A percentile compares a stretch with the other conserved stretches of the same genome.
Conservation (phyloP, 139 green algal genomes). For the Microglena sp. region DNA sequence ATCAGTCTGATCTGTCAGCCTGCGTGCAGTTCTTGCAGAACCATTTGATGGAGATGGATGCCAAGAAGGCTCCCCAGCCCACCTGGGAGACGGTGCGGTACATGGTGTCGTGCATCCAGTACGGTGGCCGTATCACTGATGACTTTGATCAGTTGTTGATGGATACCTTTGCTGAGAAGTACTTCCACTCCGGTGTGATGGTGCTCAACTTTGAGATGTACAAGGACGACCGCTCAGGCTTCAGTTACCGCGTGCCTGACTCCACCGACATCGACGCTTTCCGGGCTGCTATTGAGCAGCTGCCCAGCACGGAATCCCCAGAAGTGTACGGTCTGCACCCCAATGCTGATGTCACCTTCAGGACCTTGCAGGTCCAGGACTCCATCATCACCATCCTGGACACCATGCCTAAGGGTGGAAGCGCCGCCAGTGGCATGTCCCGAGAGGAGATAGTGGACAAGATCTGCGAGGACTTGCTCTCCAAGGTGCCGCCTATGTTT, state of each 20-base stretch:
- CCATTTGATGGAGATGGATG: constrained; percentile 88
- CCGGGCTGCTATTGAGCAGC: constrained; percentile 63
- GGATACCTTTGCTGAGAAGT: constrained; percentile 85
- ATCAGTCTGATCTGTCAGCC: constrained; percentile 76
- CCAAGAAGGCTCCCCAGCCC: constrained; percentile 57
- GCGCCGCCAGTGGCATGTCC: constrained; percentile 43
- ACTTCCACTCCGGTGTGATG: constrained; percentile 36
- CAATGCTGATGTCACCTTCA: constrained; percentile 92
- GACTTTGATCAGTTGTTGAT: constrained; percentile 89
- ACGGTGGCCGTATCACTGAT: constrained; percentile 92
- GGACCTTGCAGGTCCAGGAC: constrained; percentile 72
- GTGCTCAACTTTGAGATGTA: constrained; percentile 47
- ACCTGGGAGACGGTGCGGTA: constrained; percentile 64
- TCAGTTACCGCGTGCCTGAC: constrained; percentile 65
- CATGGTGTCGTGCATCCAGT: constrained; percentile 58
- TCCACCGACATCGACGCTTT: constrained; percentile 71
- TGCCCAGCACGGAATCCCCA: constrained; percentile 63
- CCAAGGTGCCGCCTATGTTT: constrained; percentile 76
- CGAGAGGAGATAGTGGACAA: constrained; percentile 89
- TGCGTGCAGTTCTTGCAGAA: constrained; percentile 88
- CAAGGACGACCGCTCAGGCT: constrained; percentile 50
- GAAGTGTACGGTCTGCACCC: constrained; percentile 92
- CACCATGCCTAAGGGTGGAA: constrained; percentile 77
- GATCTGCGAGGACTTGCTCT: constrained; percentile 82
- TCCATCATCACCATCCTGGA: constrained; percentile 69